phyloP scores from a whole-genome alignment of 140 eudicot genomes.

The Ambrosia hybrid region DNA sequence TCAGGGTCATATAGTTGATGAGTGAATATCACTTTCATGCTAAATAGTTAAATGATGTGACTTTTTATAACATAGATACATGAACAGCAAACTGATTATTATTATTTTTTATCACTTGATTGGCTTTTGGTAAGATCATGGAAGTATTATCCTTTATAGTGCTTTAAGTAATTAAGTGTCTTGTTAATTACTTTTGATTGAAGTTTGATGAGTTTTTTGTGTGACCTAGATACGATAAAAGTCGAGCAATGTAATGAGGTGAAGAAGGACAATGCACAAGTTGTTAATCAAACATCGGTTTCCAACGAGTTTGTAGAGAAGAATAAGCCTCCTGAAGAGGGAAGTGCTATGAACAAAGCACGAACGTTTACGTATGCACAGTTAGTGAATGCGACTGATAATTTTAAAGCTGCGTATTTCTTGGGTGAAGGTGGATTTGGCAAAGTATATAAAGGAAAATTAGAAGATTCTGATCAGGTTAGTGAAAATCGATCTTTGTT shows the following conservation, averaged over 20 bases:
- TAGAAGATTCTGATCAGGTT: constrained; percentile 71
- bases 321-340: constrained; percentile 20
- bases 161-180: constrained; percentile 29
- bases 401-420: constrained; percentile 51
- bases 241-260: constrained; percentile 24
- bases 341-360: constrained; percentile 34
- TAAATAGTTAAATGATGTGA: constrained; percentile 8
- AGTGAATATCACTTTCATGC: constrained; percentile 8
- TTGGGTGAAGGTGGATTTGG: constrained; percentile 96
- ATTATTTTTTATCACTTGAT: background rate
- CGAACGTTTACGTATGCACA: constrained; percentile 50
- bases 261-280: constrained; percentile 38
- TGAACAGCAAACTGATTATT: background rate
- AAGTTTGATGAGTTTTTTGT: background rate
- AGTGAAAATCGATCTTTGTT: constrained; percentile 23
- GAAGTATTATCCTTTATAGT: constrained; percentile 28
- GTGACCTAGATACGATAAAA: background rate
- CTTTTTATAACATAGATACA: background rate
- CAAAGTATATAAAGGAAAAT: constrained; percentile 73
- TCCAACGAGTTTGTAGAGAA: constrained; percentile 22
- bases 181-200: constrained; percentile 16
- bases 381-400: constrained; percentile 63
- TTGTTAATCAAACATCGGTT: constrained; percentile 30
- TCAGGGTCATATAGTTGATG: background rate
- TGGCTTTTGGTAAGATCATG: constrained; percentile 11